Evolutionary conservation across 805 yeast genomes (phyloP).

Genomic region (Spathaspora boniae): DNA sequence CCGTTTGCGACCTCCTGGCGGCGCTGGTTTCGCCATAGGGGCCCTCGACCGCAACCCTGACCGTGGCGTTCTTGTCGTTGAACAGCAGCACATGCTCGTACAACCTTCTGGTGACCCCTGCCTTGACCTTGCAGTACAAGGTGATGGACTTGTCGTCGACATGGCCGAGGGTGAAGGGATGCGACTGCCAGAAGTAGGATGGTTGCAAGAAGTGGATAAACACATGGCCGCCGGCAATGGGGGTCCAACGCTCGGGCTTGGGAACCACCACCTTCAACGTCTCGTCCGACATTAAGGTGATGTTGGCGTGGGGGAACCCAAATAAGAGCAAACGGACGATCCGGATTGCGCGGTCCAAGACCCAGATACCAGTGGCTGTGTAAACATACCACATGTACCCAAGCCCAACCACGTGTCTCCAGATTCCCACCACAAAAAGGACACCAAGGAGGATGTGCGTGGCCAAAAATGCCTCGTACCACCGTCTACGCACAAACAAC

Average conservation of each 20-base stretch:
- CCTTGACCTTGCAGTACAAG: conserved; percentile 29
- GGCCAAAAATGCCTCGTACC: conserved; percentile 51
- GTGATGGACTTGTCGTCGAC: conserved; percentile 16
- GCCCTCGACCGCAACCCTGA: conserved; percentile 35
- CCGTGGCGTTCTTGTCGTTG: conserved; percentile 14
- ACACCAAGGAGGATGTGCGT: conserved; percentile 55
- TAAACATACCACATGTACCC: conserved; percentile 35
- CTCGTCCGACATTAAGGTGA: conserved; percentile 39
- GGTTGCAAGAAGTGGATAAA: conserved; percentile 48
- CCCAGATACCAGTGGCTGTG: conserved; percentile 65
- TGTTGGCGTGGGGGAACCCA: conserved; percentile 55
- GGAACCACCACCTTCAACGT: conserved; percentile 48
- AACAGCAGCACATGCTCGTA: conserved; percentile 16
- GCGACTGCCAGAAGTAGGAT: conserved; percentile 58
- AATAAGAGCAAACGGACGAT: conserved; percentile 49
- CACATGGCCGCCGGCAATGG: conserved; percentile 59
- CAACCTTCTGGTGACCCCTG: conserved; percentile 25
- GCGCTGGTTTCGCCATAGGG: conserved; percentile 34
- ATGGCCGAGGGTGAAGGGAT: conserved; percentile 51
- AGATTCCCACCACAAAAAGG: conserved; percentile 42
- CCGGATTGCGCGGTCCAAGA: conserved; percentile 58
- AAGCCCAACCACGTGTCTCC: conserved; percentile 45
- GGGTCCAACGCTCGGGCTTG: conserved; percentile 51
- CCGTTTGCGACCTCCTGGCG: conserved; percentile 21
- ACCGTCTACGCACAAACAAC: conserved; percentile 39